These are phyloP conservation scores for Eruca vesicaria DNA, from an alignment of 441 rosid genomes.

Conservation along the genomic window DNA sequence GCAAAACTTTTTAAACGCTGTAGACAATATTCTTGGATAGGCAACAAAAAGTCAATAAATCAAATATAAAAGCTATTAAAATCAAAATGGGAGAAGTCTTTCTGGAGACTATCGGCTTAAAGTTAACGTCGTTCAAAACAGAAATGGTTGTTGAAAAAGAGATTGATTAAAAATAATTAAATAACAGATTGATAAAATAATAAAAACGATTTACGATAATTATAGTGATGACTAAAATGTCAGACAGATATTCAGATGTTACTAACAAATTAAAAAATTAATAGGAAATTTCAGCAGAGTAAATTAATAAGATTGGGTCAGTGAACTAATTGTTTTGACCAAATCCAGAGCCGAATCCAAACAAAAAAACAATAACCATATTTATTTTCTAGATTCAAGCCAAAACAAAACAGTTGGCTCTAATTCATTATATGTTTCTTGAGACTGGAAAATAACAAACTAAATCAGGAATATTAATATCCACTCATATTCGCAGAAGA, in stretches of 20 bases:
- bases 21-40: not conserved
- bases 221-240: not conserved
- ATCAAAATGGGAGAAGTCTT: not conserved
- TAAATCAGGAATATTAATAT: too few relatives aligned
- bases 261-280: not conserved
- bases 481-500: too few relatives aligned
- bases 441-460: too few relatives aligned
- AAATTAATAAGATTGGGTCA: not conserved
- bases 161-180: not conserved
- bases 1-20: not conserved
- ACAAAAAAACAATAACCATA: not conserved
- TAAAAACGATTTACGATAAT: not conserved
- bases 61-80: not conserved
- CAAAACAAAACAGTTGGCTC: not conserved
- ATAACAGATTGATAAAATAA: not conserved
- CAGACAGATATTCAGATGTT: not conserved
- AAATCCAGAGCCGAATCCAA: not conserved
- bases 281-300: not conserved
- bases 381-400: not conserved
- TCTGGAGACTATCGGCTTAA: not conserved
- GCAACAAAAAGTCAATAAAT: slow-evolving; percentile 4
- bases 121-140: not conserved
- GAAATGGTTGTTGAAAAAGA: not conserved
- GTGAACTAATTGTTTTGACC: not conserved
- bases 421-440: not conserved